A percentile compares a stretch with the other conserved stretches of the same genome.
phyloP scores from a whole-genome alignment of 768 basidiomycete species.

The Goffeauzyma gilvescens region DNA sequence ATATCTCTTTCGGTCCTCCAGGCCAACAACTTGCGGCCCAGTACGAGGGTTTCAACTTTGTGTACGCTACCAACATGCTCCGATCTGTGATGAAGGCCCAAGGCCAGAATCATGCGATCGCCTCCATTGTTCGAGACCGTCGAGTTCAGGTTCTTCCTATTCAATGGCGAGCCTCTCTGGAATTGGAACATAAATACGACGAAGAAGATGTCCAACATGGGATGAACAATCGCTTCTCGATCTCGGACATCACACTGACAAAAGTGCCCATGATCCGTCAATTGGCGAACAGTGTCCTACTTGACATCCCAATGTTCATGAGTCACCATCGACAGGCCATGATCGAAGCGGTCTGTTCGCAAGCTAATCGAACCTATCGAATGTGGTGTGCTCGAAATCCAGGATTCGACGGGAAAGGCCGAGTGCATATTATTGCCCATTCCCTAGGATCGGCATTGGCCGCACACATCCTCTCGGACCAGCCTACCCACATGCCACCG shows the following conservation, averaged over 20 bases:
- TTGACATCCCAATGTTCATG: slow-evolving; percentile 38
- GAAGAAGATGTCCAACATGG: slow-evolving; percentile 32
- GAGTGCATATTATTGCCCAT: slow-evolving; percentile 36
- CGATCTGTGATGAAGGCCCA: slow-evolving; percentile 30
- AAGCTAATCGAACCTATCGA: slow-evolving; percentile 35
- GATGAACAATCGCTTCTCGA: slow-evolving; percentile 35
- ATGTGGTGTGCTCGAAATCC: slow-evolving; percentile 36
- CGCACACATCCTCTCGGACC: slow-evolving; percentile 35
- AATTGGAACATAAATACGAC: slow-evolving; percentile 30
- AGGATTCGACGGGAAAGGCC: slow-evolving; percentile 31
- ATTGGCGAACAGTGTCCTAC: slow-evolving; percentile 34
- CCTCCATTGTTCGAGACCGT: slow-evolving; percentile 34
- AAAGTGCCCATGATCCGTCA: slow-evolving; percentile 36
- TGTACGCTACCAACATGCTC: slow-evolving; percentile 35
- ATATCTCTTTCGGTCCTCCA: background rate
- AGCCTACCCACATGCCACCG: slow-evolving; percentile 34
- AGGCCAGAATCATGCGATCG: slow-evolving; percentile 32
- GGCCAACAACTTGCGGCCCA: slow-evolving; percentile 32
- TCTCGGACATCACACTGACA: slow-evolving; percentile 35
- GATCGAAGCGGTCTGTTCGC: slow-evolving; percentile 35
- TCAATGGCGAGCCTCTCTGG: slow-evolving; percentile 34
- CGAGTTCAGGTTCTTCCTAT: slow-evolving; percentile 36
- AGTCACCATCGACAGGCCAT: slow-evolving; percentile 35
- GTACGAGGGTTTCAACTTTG: slow-evolving; percentile 36
- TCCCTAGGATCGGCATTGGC: slow-evolving; percentile 36